Evolutionary conservation across 2,329 filamentous ascomycete species (phyloP), one percentile per base, ranked within the genome.

Genomic region (Curvularia verruculosa): DNA sequence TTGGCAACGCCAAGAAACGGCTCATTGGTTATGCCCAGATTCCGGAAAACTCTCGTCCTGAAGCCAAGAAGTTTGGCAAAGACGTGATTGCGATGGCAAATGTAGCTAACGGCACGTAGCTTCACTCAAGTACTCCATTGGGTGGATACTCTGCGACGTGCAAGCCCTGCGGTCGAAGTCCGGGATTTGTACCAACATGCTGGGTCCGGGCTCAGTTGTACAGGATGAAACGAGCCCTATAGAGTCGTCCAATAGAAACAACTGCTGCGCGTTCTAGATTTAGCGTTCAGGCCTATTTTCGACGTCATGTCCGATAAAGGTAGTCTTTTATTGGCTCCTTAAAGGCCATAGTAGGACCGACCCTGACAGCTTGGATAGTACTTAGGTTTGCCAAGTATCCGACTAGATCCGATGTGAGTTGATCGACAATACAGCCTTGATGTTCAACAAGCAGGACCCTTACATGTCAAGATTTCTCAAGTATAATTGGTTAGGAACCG

Each of bases 1-100:
- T 37, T 49, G 46, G 46, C 46, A 18, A 26, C 9, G 46, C 34
- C 46, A 49, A 49, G 46, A 36, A 15, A 21, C 12, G 46, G 7
- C 31, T 21, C 21, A 34, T 13, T 39, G 46, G 31, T 39, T 18
- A 24, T 37, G 24, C 15, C 31, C 23, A 26, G 31, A 19, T 39
- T 36, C 15, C 21, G 46, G 31, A 37, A n/a, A 18, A 18, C 7
- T 26, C 5, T 37, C 24, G n/a, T 23, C 21, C 31, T 46, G 43
- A 21, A 23, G 46, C 46, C 31, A 49, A 49, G 46, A 39, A 9
- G 26, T 49, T 49, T 15, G 44, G 26, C 12, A 46, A 21, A 13
- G 44, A 10, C 3, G 28, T 2, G 28, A 46, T 34, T 34, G 34
- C 28, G 44, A 23, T 46, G 28, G 28, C 5, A 46, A 15, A 34